phyloP scores from a whole-genome alignment of 352 stramenopile genomes.

The Blastocystis sp. region DNA sequence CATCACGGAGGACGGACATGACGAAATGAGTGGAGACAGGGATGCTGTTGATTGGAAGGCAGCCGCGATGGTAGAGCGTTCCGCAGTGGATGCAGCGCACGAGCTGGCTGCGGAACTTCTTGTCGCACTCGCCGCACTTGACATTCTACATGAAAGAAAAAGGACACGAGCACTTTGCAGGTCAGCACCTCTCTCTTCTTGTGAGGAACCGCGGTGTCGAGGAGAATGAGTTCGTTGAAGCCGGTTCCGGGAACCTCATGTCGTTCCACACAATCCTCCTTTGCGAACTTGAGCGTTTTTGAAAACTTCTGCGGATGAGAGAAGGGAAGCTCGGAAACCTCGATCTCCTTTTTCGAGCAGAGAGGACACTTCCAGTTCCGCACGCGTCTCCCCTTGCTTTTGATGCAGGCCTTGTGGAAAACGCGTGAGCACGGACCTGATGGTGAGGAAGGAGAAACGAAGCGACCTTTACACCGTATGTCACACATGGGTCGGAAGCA shows the following conservation, averaged over 20 bases:
- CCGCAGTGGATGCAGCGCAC: constrained; percentile 33
- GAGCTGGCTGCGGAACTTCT: constrained; percentile 15
- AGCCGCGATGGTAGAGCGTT: constrained; percentile 27
- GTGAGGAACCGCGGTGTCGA: constrained; percentile 28
- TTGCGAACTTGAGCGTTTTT: background rate
- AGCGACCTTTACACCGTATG: constrained; percentile 13
- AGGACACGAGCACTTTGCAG: background rate
- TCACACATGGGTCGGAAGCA: constrained; percentile 40
- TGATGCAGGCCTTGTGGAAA: constrained; percentile 22
- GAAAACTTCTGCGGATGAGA: constrained; percentile 2
- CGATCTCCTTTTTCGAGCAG: constrained; percentile 37
- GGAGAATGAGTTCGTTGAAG: constrained; percentile 39
- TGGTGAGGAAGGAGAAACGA: background rate
- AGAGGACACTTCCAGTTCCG: constrained; percentile 32
- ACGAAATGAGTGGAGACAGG: constrained; percentile 14
- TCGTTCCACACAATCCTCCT: background rate
- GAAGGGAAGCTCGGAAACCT: background rate
- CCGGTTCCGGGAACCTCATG: constrained; percentile 10
- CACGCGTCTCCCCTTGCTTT: background rate
- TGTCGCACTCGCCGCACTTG: constrained; percentile 40
- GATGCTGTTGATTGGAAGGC: constrained; percentile 35
- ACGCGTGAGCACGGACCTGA: constrained; percentile 3
- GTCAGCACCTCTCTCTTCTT: constrained; percentile 22
- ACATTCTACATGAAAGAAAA: background rate
- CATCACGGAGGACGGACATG: background rate